These are phyloP conservation scores for Hypoxylon sp. DNA, from an alignment of 2,329 filamentous ascomycete genomes.

Conservation along the genomic window DNA sequence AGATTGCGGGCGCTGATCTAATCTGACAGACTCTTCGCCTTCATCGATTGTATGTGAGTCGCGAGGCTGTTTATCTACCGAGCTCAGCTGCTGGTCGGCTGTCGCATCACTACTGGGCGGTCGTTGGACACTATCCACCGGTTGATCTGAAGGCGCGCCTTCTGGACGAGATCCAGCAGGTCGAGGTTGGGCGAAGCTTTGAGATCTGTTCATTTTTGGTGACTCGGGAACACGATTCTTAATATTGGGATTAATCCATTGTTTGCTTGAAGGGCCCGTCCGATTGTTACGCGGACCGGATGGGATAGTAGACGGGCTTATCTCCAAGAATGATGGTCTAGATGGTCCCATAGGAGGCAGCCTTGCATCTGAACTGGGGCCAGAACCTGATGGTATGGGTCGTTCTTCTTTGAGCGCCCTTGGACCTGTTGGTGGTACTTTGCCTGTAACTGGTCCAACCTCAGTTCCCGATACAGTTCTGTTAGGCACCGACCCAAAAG, in stretches of 20 bases:
- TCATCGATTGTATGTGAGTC: constrained; percentile 44
- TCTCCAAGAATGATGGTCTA: constrained; percentile 60
- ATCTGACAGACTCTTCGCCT: constrained; percentile 36
- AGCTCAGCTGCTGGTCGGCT: constrained; percentile 55
- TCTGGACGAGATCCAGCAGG: constrained; percentile 55
- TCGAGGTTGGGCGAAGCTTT: constrained; percentile 62
- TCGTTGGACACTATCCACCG: constrained; percentile 61
- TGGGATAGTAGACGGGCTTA: constrained; percentile 66
- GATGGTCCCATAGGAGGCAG: constrained; percentile 60
- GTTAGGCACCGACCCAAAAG: constrained; percentile 69
- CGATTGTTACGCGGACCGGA: constrained; percentile 67
- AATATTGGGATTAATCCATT: constrained; percentile 71
- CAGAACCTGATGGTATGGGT: constrained; percentile 60
- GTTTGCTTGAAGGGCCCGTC: constrained; percentile 68
- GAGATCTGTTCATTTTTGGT: constrained; percentile 66
- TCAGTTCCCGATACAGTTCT: constrained; percentile 59
- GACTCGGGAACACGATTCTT: constrained; percentile 66
- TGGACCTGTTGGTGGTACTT: constrained; percentile 68
- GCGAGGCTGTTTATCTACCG: constrained; percentile 41
- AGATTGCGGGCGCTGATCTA: constrained; percentile 47
- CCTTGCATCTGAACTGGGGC: constrained; percentile 56
- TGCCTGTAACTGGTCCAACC: constrained; percentile 58
- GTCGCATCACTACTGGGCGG: constrained; percentile 70
- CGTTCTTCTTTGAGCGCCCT: constrained; percentile 67
- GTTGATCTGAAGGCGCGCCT: constrained; percentile 58